A percentile compares a stretch with the other conserved stretches of the same genome.
Evolutionary conservation across 345 rosid species (phyloP).

Genomic region (Rhizophora apiculata): DNA sequence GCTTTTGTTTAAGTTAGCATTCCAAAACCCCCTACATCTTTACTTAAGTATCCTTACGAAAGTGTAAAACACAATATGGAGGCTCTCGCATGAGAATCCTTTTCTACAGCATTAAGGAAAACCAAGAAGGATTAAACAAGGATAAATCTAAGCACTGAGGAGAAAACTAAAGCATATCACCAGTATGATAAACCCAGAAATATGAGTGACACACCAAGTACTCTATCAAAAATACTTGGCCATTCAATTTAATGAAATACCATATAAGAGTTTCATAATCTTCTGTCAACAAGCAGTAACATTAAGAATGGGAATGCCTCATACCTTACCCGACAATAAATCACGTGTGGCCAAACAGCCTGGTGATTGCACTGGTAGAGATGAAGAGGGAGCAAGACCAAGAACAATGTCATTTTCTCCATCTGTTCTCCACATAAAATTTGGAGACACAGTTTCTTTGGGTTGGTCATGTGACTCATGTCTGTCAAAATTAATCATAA

Average conservation of each 20-base stretch:
- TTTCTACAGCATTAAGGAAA: neutral
- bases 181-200: neutral
- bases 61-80: neutral
- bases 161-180: neutral
- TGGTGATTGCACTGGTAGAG: slow-evolving; percentile 30
- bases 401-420: slow-evolving; percentile 29
- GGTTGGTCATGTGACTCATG: slow-evolving; percentile 19
- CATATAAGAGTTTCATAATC: neutral
- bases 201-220: neutral
- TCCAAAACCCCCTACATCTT: too few species aligned
- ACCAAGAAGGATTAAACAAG: neutral
- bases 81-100: neutral
- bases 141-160: neutral
- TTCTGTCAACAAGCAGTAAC: neutral
- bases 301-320: slow-evolving; percentile 4
- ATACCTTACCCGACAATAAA: slow-evolving; percentile 40
- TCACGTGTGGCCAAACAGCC: slow-evolving; percentile 34
- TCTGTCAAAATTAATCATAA: slow-evolving; percentile 23
- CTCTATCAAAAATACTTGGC: neutral
- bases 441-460: slow-evolving; percentile 27
- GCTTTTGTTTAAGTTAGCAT: neutral
- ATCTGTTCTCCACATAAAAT: slow-evolving; percentile 38
- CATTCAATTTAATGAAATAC: neutral
- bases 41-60: too few species aligned
- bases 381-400: slow-evolving; percentile 34